These are phyloP conservation scores for Naganishia onofrii DNA, from an alignment of 768 basidiomycete genomes.

Conservation along the genomic window DNA sequence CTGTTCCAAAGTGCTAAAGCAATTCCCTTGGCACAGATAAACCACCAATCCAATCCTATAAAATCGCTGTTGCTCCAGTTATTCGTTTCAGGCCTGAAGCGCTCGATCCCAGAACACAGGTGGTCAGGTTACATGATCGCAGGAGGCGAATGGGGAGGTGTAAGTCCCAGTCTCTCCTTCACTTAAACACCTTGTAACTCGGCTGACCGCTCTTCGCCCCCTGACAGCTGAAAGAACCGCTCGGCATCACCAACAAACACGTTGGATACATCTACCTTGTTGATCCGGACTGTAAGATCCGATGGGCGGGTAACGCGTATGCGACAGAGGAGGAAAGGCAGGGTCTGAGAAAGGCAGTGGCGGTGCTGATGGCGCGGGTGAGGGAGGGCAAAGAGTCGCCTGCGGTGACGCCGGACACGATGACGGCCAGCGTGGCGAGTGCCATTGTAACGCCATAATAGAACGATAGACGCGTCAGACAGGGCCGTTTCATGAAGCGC, in stretches of 20 bases:
- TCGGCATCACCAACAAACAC: conserved; percentile 84
- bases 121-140: conserved; percentile 47
- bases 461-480: background rate
- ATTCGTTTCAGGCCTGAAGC: conserved; percentile 72
- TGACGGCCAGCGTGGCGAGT: no score
- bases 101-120: conserved; percentile 62
- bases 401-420: background rate
- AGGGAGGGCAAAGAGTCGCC: conserved; percentile 26
- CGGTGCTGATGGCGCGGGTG: conserved; percentile 48
- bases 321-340: conserved; percentile 71
- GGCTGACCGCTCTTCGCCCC: background rate
- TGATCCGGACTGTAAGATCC: conserved; percentile 75
- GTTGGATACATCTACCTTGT: conserved; percentile 90
- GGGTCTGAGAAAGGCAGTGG: conserved; percentile 62
- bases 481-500: no score
- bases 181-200: background rate
- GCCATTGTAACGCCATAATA: background rate
- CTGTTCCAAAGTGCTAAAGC: background rate
- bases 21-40: conserved; percentile 60
- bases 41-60: conserved; percentile 88
- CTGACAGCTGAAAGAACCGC: conserved; percentile 53
- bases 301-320: conserved; percentile 90
- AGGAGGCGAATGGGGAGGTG: conserved; percentile 49
- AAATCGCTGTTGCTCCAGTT: conserved; percentile 85
- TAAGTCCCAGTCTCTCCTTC: conserved; percentile 32